Evolutionary conservation across 345 rosid species (phyloP).

Genomic region (Triadica sebifera): DNA sequence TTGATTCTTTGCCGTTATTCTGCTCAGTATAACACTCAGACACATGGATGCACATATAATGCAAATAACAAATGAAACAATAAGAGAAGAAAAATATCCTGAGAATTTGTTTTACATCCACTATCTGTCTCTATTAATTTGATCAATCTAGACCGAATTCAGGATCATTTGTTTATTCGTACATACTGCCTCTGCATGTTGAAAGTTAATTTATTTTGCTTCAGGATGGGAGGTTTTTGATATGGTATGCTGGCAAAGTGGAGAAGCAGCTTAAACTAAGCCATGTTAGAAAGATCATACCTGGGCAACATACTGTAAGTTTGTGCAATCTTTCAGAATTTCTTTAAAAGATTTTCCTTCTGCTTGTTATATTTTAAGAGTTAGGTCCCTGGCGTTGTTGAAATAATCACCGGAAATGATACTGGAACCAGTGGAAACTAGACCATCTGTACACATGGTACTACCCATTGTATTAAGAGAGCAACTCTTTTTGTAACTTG

Average conservation of each 20-base stretch:
- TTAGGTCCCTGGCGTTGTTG: background rate
- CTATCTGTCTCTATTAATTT: background rate
- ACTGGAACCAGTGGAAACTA: background rate
- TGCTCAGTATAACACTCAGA: background rate
- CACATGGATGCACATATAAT: background rate
- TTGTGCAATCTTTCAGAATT: background rate
- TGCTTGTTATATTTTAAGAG: background rate
- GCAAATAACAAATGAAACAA: background rate
- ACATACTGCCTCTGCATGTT: background rate
- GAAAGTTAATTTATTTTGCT: background rate
- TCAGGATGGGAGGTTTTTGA: conserved; percentile 54
- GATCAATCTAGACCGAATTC: background rate
- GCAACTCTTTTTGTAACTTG: background rate
- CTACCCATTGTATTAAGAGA: background rate
- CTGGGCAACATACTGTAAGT: conserved; percentile 75
- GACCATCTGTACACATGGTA: background rate
- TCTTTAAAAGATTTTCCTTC: background rate
- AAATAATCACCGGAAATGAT: background rate
- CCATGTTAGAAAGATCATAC: conserved; percentile 63
- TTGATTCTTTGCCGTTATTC: background rate
- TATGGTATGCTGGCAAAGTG: conserved; percentile 61
- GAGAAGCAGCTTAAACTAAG: conserved; percentile 59
- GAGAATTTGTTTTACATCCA: background rate
- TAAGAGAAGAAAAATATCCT: background rate
- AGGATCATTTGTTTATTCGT: background rate